Evolutionary conservation across 176 grass and related monocot species (phyloP).

Genomic region (Canna indica): DNA sequence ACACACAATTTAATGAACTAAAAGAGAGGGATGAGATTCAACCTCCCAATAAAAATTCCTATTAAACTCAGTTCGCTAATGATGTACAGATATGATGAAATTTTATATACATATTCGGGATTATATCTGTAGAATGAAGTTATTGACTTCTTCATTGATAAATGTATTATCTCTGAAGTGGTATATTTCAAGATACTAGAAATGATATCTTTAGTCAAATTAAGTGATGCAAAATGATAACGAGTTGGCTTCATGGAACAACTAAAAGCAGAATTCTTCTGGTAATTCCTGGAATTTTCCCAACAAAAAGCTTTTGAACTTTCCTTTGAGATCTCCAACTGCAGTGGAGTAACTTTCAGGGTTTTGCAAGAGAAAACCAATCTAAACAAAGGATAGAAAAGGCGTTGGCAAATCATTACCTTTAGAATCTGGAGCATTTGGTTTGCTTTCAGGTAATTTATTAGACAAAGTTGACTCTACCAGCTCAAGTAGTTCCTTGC

Average conservation of each 20-base stretch:
- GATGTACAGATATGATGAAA: too few relatives aligned
- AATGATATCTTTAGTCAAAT: too few relatives aligned
- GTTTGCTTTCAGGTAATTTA: conserved; percentile 30
- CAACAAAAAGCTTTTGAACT: conserved; percentile 66
- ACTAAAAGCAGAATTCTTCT: conserved; percentile 48
- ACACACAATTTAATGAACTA: too few relatives aligned
- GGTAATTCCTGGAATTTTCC: conserved; percentile 50
- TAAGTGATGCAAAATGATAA: too few relatives aligned
- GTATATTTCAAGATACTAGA: too few relatives aligned
- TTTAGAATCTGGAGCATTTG: conserved; percentile 19
- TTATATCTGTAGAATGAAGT: too few relatives aligned
- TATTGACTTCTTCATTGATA: not conserved
- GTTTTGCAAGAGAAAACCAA: not conserved
- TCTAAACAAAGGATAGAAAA: not conserved
- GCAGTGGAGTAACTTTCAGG: conserved; percentile 11
- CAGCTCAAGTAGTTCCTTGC: conserved; percentile 39
- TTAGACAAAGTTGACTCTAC: conserved; percentile 29
- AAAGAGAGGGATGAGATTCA: too few relatives aligned
- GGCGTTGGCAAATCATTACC: conserved; percentile 31
- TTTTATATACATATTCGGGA: too few relatives aligned
- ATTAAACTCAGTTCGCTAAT: too few relatives aligned
- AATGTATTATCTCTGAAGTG: too few relatives aligned
- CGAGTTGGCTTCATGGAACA: not conserved
- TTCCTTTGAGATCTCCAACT: conserved; percentile 74
- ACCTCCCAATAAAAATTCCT: too few relatives aligned